Base-by-base conservation (phyloP, 2,329 filamentous ascomycete species). In the Cercospora janseana region DNA sequence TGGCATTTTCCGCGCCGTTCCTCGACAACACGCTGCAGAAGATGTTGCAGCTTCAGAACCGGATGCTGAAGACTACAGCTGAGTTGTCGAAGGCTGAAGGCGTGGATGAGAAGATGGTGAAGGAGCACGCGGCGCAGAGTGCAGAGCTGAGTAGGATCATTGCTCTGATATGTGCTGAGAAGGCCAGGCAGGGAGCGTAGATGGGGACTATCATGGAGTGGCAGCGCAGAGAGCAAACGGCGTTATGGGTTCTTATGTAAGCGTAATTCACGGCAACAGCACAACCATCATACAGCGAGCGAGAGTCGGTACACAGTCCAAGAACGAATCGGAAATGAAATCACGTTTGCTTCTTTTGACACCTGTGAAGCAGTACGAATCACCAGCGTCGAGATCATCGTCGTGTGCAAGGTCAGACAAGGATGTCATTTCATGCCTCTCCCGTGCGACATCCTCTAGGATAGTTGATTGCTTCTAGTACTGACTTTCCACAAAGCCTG, bases 11-110 rank as follows among this genome's bases (percentile, higher is more conserved):
- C n/a, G 74, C 75, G 1, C 74, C 75, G 0, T 77, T 77, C 67
- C 72, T 77, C 45, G 75, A 77, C 66, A 77, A 77, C 61, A 76
- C 74, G 4, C 68, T 77, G 1, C 66, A 71, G 46, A 77, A 77
- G 68, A 72, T 77, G 64, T 63, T 77, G 42, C 62, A 68, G 8
- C 66, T 77, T 35, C 75, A 77, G 54, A 74, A 75, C 60, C 67
- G 74, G 24, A 77, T 77, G 75, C 64, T 77, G 49, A 72, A 70
- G 49, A 71, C 72, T 4, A 73, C 71, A 32, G 70, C 72, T 16
- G 72, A 76, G 51, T 67, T 77, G 49, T 70, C 70, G 2, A 72
- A 72, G 13, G 64, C 64, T 35, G 72, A 72, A 20, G 70, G 70
- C 34, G 72, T 75, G 1, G 68, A 72, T 13, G 75, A 77, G 53